Conservation (phyloP, 768 basidiomycete genomes). For the Leccinum pellstonianum region DNA sequence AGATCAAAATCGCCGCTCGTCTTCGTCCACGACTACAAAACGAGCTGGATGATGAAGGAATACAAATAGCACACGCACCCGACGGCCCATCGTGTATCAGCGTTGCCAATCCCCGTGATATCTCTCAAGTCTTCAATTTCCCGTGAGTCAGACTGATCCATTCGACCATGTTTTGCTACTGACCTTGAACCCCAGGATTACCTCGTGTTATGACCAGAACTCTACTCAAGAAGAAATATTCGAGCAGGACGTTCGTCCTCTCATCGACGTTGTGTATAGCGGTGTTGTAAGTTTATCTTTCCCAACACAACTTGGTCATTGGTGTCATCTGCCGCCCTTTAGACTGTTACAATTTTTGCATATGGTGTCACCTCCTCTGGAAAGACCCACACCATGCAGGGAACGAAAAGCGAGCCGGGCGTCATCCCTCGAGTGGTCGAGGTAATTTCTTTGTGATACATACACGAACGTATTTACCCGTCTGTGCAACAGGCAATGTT, state of each 20-base stretch:
- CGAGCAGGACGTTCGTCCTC: conserved; percentile 67
- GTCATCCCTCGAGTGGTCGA: conserved; percentile 82
- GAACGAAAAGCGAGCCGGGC: conserved; percentile 67
- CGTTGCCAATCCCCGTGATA: conserved; percentile 70
- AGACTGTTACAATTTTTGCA: conserved; percentile 87
- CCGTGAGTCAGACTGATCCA: conserved; percentile 45
- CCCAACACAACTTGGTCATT: background rate
- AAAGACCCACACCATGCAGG: conserved; percentile 94
- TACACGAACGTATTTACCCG: background rate
- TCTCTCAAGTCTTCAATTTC: conserved; percentile 72
- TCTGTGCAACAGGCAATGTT: conserved; percentile 53
- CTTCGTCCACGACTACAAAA: conserved; percentile 62
- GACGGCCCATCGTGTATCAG: conserved; percentile 50
- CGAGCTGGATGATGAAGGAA: conserved; percentile 61
- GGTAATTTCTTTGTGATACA: conserved; percentile 38
- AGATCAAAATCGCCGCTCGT: conserved; percentile 71
- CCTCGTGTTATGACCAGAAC: conserved; percentile 70
- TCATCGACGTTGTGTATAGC: conserved; percentile 74
- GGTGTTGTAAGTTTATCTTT: conserved; percentile 57
- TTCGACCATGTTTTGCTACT: background rate
- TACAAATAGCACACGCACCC: conserved; percentile 49
- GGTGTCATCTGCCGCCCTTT: background rate
- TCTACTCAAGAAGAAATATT: conserved; percentile 80
- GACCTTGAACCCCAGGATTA: conserved; percentile 46
- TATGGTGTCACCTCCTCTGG: conserved; percentile 92